Conservation (phyloP, 148 eudicot genomes). For the Gaultheria prostrata region DNA sequence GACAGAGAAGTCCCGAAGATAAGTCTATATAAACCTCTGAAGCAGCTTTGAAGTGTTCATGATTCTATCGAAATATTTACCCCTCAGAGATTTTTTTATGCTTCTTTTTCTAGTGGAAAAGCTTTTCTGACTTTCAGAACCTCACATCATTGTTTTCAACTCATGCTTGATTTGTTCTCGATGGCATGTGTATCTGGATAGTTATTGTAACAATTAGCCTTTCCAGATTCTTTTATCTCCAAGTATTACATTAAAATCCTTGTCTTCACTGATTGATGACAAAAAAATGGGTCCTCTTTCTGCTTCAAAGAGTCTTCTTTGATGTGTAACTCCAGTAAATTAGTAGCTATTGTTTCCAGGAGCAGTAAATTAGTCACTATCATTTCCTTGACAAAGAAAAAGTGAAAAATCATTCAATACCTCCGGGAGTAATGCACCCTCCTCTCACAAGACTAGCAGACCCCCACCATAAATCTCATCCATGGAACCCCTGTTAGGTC, state of each 20-base stretch:
- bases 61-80: not conserved
- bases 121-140: not conserved
- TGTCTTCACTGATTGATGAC: not conserved
- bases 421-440: not conserved
- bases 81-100: not conserved
- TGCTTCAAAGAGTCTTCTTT: not conserved
- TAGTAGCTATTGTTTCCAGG: not conserved
- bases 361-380: not conserved
- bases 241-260: not conserved
- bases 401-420: not conserved
- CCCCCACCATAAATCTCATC: not conserved
- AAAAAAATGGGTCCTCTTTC: not conserved
- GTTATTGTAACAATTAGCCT: too few relatives aligned
- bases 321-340: not conserved
- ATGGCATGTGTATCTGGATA: not conserved
- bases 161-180: not conserved
- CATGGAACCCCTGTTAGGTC: not conserved
- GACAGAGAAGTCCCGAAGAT: not conserved
- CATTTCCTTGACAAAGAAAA: not conserved
- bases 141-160: not conserved
- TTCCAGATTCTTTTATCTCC: too few relatives aligned
- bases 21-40: not conserved
- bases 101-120: not conserved
- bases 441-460: not conserved
- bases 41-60: not conserved